Evolutionary conservation across 768 basidiomycete genomes (phyloP), one percentile per base, ranked within the genome.

Genomic region (Tulasnella sp.): DNA sequence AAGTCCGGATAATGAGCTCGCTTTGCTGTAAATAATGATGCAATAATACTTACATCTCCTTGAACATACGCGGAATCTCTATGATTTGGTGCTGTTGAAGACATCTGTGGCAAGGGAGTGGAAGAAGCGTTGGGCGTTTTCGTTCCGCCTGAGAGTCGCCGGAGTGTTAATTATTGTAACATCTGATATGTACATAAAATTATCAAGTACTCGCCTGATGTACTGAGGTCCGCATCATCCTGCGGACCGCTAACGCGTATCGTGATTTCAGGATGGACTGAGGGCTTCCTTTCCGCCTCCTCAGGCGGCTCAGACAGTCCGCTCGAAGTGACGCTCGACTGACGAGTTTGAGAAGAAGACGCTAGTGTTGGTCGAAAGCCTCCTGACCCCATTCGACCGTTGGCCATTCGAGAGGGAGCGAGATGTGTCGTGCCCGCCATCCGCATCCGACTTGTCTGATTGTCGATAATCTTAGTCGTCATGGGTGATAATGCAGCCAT

Each of bases 301-400:
- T 90, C 88, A 4, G 87, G 84, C 29, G 85, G 81, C 68, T 90
- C 88, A 27, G 87, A 88, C 56, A 89, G 74, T 21, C 80, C 80
- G 62, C 88, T 89, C 13, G 88, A 89, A 7, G 82, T 81, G 15
- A 80, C 77, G n/a, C 86, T 86, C 43, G 87, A 70, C 60, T 38
- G 34, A n/a, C 47, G 47, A 29, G 47, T 48, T 48, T 7, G 5
- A n/a, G 47, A 48, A n/a, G 47, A 48, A 21, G 47, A 5, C 7
- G 47, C 27, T 5, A 23, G 47, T 5, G 34, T 38, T 5, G 34
- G 34, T 38, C 34, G 34, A 15, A 38, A 38, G n/a, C n/a, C n/a
- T n/a, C n/a, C n/a, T n/a, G n/a, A n/a, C 15, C 34, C 34, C 34
- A 38, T 38, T 7, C 34, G 34, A 7, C 34, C 34, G 34, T 38